These are phyloP conservation scores for Leishmania gerbilli DNA, from an alignment of 208 protist genomes.

Conservation along the genomic window DNA sequence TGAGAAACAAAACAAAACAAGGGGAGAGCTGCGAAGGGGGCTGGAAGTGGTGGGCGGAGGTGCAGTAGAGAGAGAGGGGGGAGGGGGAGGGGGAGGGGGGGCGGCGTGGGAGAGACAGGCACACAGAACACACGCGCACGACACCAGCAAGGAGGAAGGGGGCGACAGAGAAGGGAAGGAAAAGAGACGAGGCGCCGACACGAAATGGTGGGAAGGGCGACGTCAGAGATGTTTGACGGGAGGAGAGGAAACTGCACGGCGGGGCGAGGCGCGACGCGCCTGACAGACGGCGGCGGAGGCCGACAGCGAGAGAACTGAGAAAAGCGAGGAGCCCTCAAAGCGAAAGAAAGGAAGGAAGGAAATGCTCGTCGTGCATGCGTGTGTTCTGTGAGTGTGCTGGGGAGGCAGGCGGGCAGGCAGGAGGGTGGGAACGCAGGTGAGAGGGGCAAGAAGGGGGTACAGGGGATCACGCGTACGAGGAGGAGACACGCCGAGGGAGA, in stretches of 20 bases:
- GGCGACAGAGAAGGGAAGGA: neutral
- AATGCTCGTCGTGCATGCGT: neutral
- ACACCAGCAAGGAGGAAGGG: neutral
- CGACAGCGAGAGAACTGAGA: neutral
- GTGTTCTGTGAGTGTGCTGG: neutral
- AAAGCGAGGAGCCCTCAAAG: neutral
- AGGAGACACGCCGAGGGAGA: neutral
- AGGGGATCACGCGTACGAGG: neutral
- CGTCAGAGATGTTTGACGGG: neutral
- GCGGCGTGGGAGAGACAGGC: neutral
- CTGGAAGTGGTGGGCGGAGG: neutral
- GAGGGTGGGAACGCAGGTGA: neutral
- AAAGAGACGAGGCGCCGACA: neutral
- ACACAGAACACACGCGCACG: neutral
- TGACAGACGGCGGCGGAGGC: neutral
- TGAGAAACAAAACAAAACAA: slow-evolving; percentile 8
- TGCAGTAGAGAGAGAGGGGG: neutral
- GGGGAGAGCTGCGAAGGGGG: neutral
- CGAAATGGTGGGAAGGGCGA: neutral
- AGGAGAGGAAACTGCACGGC: neutral
- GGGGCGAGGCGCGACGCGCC: neutral
- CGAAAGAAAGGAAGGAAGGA: neutral
- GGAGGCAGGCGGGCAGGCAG: neutral
- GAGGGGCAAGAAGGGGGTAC: neutral
- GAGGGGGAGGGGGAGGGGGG: no score